Evolutionary conservation across 495 filamentous ascomycete genomes (phyloP), one percentile per base, ranked within the genome.

Genomic region (Penicillium steckii): DNA sequence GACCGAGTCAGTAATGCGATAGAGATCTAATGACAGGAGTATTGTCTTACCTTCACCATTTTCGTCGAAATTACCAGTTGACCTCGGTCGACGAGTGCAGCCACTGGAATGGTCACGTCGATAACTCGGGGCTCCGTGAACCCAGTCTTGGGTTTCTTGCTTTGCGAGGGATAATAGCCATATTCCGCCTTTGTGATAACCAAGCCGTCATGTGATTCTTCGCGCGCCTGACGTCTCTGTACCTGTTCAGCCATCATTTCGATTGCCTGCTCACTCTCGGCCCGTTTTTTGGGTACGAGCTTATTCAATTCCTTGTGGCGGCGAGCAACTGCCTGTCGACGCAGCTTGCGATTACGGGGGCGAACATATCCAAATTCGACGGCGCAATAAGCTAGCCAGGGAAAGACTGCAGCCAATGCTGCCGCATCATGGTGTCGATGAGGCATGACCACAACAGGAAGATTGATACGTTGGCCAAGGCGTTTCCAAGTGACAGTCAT

Each of bases 231-330:
- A 17, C 74, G 69, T 17, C 69, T 62, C 54, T 67, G 71, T 3
- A 81, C 81, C 29, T 76, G 72, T 1, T 77, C 75, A 1, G 54
- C 53, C 72, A 85, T 79, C 29, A 84, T 56, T 44, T 73, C 71
- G 37, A 78, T 78, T 23, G 80, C 71, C 51, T 82, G 73, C 43
- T 69, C 67, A 29, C 80, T 82, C 44, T 82, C 78, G 4, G 64
- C 66, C 3, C 68, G 65, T 37, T 71, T 72, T 51, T 72, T 60
- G 0, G 72, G 69, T 7, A 83, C 61, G 38, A 71, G 57, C 30
- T 70, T 70, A 35, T 66, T 73, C 18, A 78, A 48, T 19, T 71
- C 62, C 10, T 71, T 69, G 42, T 77, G 71, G 46, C 61, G 67
- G 22, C 61, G 62, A 15, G 70, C 68, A 23, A 67, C 56, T 17